Evolutionary conservation across 2,329 filamentous ascomycete species (phyloP).

Genomic region (Penicillium sp.): DNA sequence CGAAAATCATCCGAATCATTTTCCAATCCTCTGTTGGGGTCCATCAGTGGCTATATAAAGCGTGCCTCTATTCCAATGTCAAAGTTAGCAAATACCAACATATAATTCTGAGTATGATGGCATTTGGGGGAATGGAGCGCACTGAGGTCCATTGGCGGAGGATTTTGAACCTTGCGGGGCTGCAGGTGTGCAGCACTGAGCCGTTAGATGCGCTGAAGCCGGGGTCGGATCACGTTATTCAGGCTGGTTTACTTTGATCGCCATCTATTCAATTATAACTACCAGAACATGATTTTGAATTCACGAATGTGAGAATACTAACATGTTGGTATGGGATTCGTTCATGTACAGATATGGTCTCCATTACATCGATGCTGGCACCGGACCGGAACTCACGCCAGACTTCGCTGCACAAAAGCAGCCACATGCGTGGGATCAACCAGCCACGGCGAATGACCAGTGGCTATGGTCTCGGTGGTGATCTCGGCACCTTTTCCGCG

Average conservation of each 20-base stretch:
- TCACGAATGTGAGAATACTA: too few relatives aligned
- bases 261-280: background rate
- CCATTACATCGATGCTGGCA: background rate
- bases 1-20: too few relatives aligned
- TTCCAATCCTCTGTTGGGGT: too few relatives aligned
- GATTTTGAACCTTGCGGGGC: background rate
- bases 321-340: background rate
- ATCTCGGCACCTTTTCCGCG: constrained; percentile 26
- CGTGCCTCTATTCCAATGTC: too few relatives aligned
- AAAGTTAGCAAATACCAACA: too few relatives aligned
- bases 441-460: constrained; percentile 34
- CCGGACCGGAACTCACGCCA: background rate
- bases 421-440: constrained; percentile 8
- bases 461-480: constrained; percentile 30
- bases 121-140: background rate
- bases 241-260: background rate
- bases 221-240: background rate
- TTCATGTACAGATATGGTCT: background rate
- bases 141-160: background rate
- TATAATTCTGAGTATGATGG: background rate
- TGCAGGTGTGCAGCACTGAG: background rate
- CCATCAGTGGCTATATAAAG: too few relatives aligned
- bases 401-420: background rate
- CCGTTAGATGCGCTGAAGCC: background rate
- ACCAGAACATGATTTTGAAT: too few relatives aligned